Evolutionary conservation across 148 eudicot genomes (phyloP).

Genomic region (Chenopodium suecicum): DNA sequence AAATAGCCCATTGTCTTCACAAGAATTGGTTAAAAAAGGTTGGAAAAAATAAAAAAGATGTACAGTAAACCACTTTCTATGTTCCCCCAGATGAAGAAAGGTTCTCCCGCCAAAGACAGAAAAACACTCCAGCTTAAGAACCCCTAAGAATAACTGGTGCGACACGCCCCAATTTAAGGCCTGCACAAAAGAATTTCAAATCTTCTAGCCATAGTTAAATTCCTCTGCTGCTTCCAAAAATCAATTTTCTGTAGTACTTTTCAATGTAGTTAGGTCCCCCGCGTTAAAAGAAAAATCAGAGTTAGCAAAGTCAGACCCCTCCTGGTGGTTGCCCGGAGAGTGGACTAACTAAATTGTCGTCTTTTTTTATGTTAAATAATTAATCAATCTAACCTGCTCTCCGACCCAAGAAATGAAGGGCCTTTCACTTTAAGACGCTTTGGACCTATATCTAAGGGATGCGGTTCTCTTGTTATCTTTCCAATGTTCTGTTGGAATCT

Average conservation of each 20-base stretch:
- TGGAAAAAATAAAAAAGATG: slow-evolving; percentile 30
- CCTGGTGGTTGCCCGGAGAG: slow-evolving; percentile 22
- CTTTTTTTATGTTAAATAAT: slow-evolving; percentile 8
- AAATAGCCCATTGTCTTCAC: slow-evolving; percentile 37
- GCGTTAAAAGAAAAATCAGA: slow-evolving; percentile 28
- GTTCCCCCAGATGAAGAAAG: slow-evolving; percentile 25
- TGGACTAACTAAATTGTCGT: slow-evolving; percentile 22
- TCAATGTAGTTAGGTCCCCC: slow-evolving; percentile 34
- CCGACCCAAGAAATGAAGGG: slow-evolving; percentile 44
- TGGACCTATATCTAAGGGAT: slow-evolving; percentile 44
- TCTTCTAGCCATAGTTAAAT: slow-evolving; percentile 24
- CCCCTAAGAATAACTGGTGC: slow-evolving; percentile 27
- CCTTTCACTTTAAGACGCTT: slow-evolving; percentile 74
- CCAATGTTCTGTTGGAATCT: slow-evolving; percentile 28
- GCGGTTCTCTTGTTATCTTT: slow-evolving; percentile 34
- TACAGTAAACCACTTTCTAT: slow-evolving; percentile 39
- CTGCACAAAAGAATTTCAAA: slow-evolving; percentile 38
- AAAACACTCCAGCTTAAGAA: slow-evolving; percentile 53
- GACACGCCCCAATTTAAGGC: slow-evolving; percentile 31
- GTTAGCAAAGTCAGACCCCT: slow-evolving; percentile 51
- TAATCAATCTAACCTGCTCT: slow-evolving; percentile 34
- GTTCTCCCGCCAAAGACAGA: slow-evolving; percentile 56
- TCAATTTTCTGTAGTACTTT: slow-evolving; percentile 20
- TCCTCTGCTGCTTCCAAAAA: slow-evolving; percentile 30
- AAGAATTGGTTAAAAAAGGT: slow-evolving; percentile 27